Conservation (phyloP, 1,284 basidiomycete species). For the Ganoderma lingzhi region DNA sequence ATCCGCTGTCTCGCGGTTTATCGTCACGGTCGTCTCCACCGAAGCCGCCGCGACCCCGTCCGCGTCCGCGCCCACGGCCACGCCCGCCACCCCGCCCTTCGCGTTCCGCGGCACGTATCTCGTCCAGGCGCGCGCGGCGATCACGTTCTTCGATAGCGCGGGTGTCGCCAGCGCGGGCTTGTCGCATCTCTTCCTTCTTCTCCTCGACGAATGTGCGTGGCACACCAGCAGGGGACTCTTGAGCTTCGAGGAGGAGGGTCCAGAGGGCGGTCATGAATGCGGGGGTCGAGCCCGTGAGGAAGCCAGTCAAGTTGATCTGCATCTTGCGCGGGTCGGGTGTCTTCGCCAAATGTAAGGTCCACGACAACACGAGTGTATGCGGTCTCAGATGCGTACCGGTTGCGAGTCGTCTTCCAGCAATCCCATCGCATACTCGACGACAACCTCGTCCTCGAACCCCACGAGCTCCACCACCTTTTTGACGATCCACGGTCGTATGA, state of each 20-base stretch:
- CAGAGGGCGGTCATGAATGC: slow-evolving; percentile 91
- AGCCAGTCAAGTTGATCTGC: slow-evolving; percentile 94
- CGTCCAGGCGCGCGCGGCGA: slow-evolving; percentile 71
- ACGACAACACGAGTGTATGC: background rate
- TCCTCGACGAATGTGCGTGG: slow-evolving; percentile 94
- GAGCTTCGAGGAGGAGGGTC: slow-evolving; percentile 91
- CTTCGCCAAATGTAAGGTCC: slow-evolving; percentile 48
- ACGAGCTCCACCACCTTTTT: slow-evolving; percentile 91
- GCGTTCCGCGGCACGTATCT: slow-evolving; percentile 63
- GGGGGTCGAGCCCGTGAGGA: slow-evolving; percentile 83
- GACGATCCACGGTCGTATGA: slow-evolving; percentile 94
- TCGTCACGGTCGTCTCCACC: slow-evolving; percentile 38
- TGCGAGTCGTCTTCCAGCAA: slow-evolving; percentile 87
- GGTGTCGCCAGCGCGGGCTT: slow-evolving; percentile 75
- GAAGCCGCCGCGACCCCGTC: slow-evolving; percentile 44
- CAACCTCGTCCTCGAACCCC: slow-evolving; percentile 96
- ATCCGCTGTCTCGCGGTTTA: slow-evolving; percentile 39
- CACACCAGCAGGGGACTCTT: slow-evolving; percentile 88
- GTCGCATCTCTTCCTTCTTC: slow-evolving; percentile 94
- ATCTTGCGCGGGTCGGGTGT: slow-evolving; percentile 93
- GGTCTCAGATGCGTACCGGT: slow-evolving; percentile 63
- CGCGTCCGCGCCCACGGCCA: slow-evolving; percentile 45
- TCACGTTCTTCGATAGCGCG: slow-evolving; percentile 77
- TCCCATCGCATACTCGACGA: slow-evolving; percentile 95
- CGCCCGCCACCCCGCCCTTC: slow-evolving; percentile 53